Base-by-base conservation (phyloP, 306 rosid genomes). In the Hippophae rhamnoides region DNA sequence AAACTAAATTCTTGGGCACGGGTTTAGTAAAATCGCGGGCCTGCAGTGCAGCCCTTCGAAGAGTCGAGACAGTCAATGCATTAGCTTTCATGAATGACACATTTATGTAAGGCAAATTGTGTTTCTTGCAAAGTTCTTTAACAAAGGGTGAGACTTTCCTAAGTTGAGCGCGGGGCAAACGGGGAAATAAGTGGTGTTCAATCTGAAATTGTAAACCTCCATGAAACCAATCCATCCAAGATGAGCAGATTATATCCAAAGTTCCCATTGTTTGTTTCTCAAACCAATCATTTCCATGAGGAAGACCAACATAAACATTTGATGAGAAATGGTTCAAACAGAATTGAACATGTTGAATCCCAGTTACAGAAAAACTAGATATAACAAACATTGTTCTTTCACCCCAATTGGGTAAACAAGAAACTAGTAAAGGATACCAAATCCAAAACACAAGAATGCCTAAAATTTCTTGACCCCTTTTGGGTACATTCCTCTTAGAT, bases 171-270 rank as follows among this genome's bases (percentile, higher is more conserved):
- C 95, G 79, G 1, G 95, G 95, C 3, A 31, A 31, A 31, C 38
- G 38, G 5, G 38, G 38, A 31, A 31, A 31, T 31, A 31, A 31
- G 5, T 31, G 38, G 38, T 31, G 38, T 31, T 31, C 38, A 31
- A 31, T 31, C 38, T 31, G 38, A 31, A 31, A 31, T 43, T 86
- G 89, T 72, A 86, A 76, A 0, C 95, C 95, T 41, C 95, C 95
- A 72, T 65, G 79, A 74, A 86, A 86, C 95, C 95, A 81, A 59
- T 86, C 95, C 95, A 86, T 86, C 82, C 84, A 83, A 8, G 58
- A 5, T 0, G 95, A 74, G 60, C 94, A 82, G 50, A 83, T 40
- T 38, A 86, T 86, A 44, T 86, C 89, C 49, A 86, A 43, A 11
- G 94, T 83, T 27, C 95, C 95, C 56, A 69, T 40, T 7, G 89